Evolutionary conservation across 768 basidiomycete species (phyloP).

Genomic region (Amanita muscaria): DNA sequence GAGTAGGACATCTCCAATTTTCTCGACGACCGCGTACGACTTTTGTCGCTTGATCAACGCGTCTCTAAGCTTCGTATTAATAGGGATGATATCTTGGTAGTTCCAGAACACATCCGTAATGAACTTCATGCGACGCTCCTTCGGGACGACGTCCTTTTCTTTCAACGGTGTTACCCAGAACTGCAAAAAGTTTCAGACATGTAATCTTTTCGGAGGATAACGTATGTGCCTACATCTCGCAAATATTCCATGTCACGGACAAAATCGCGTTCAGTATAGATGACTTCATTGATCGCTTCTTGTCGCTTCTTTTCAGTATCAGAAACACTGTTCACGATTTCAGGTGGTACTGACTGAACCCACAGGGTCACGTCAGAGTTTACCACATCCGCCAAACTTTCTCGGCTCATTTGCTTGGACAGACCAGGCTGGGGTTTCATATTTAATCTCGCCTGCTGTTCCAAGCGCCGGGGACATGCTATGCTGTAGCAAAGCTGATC

Average conservation of each 20-base stretch:
- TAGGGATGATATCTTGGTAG: constrained; percentile 83
- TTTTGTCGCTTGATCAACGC: constrained; percentile 94
- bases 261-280: constrained; percentile 93
- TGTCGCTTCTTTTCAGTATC: constrained; percentile 93
- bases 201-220: no score
- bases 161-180: constrained; percentile 85
- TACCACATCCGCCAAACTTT: constrained; percentile 69
- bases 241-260: constrained; percentile 97
- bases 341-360: constrained; percentile 94
- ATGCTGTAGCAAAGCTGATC: constrained; percentile 97
- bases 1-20: constrained; percentile 84
- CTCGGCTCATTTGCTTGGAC: constrained; percentile 72
- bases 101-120: constrained; percentile 98
- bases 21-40: constrained; percentile 85
- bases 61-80: constrained; percentile 88
- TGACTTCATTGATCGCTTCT: constrained; percentile 96
- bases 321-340: constrained; percentile 86
- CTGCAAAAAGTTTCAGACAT: constrained; percentile 32
- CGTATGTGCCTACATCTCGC: constrained; percentile 68
- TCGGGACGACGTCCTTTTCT: constrained; percentile 67
- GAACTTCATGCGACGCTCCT: constrained; percentile 72
- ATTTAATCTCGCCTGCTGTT: constrained; percentile 90
- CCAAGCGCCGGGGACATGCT: constrained; percentile 86
- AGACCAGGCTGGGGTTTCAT: constrained; percentile 90
- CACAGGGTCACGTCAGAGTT: constrained; percentile 68